These are phyloP conservation scores for Plasmodium malariae DNA, from an alignment of 169 alveolate species.

Conservation along the genomic window DNA sequence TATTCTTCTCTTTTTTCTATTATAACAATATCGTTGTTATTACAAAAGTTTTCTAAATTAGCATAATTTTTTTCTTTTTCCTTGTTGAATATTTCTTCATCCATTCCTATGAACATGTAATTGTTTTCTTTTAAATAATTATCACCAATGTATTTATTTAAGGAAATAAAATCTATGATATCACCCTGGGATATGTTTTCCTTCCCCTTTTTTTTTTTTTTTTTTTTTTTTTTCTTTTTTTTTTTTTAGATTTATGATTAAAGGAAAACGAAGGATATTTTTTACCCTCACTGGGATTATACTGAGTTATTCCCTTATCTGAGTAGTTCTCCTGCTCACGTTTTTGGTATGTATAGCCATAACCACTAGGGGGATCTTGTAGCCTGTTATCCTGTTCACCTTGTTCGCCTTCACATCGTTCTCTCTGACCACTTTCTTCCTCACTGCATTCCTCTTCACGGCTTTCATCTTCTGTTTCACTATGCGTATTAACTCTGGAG, in stretches of 20 bases:
- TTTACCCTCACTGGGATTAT: no score
- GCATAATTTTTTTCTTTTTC: conserved; percentile 56
- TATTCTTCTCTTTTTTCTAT: conserved; percentile 43
- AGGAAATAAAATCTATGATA: conserved; percentile 42
- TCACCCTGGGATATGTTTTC: background rate
- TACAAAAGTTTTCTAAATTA: conserved; percentile 35
- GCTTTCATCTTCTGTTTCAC: no score
- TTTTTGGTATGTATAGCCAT: no score
- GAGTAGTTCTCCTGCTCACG: no score
- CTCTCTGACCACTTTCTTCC: no score
- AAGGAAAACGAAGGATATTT: no score
- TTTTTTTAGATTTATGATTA: background rate
- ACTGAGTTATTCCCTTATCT: no score
- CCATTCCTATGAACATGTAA: conserved; percentile 43
- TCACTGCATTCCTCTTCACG: no score
- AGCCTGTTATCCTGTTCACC: no score
- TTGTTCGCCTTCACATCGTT: no score
- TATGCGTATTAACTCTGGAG: no score
- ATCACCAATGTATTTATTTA: conserved; percentile 55
- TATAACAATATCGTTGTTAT: conserved; percentile 3
- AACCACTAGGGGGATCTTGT: no score
- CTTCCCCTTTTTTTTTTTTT: background rate
- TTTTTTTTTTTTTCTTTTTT: background rate
- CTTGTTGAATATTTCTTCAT: conserved; percentile 33
- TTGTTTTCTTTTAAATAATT: conserved; percentile 44